These are phyloP conservation scores for Populus pruinosa DNA, from an alignment of 345 rosid species.

Conservation along the genomic window DNA sequence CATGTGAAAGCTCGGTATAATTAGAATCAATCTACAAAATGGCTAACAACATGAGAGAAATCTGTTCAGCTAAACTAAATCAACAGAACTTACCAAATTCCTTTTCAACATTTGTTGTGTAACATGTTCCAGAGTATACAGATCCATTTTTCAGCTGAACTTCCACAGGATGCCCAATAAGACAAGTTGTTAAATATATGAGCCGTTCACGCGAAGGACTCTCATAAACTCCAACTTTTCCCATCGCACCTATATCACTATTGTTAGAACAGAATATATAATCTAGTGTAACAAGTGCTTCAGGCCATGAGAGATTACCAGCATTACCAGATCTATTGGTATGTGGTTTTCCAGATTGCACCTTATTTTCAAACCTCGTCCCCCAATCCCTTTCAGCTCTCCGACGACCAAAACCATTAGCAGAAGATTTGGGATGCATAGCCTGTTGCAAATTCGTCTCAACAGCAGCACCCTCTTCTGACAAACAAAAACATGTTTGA, in stretches of 20 bases:
- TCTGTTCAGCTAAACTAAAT: slow-evolving; percentile 10
- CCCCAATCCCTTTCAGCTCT: slow-evolving; percentile 62
- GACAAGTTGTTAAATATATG: slow-evolving; percentile 59
- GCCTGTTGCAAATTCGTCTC: slow-evolving; percentile 49
- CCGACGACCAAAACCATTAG: slow-evolving; percentile 64
- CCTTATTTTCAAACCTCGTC: slow-evolving; percentile 45
- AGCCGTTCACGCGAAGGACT: slow-evolving; percentile 64
- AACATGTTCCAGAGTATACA: slow-evolving; percentile 72
- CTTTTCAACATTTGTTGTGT: slow-evolving; percentile 68
- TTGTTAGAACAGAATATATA: slow-evolving; percentile 13
- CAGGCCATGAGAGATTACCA: slow-evolving; percentile 34
- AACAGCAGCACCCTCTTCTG: background rate
- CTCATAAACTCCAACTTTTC: slow-evolving; percentile 47
- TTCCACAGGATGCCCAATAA: slow-evolving; percentile 81
- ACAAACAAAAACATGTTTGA: background rate
- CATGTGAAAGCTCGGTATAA: background rate
- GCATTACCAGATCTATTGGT: slow-evolving; percentile 40
- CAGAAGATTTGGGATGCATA: slow-evolving; percentile 42
- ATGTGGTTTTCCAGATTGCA: slow-evolving; percentile 51
- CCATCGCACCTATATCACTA: slow-evolving; percentile 36
- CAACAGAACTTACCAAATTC: slow-evolving; percentile 65
- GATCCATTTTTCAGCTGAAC: slow-evolving; percentile 90
- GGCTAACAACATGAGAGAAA: background rate
- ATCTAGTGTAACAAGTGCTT: slow-evolving; percentile 3
- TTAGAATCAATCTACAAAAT: slow-evolving; percentile 6